Base-by-base conservation (phyloP, 2,329 filamentous ascomycete species). In the Beauveria bassiana region DNA sequence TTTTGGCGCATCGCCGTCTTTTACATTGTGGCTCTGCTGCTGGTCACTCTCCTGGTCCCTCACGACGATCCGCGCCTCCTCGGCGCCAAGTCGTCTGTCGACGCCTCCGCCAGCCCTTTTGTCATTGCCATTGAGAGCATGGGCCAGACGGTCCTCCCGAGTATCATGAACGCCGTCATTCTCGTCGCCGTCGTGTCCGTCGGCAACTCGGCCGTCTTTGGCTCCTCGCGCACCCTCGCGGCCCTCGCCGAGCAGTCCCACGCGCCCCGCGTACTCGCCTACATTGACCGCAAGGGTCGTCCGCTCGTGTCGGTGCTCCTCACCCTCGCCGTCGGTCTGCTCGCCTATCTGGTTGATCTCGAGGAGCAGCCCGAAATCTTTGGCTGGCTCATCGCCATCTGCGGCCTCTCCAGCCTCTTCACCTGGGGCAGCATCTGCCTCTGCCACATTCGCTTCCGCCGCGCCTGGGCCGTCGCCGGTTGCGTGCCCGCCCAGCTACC, bases 361-460 rank as follows among this genome's bases (percentile, higher is more conserved):
- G 70, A 71, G 5, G 70, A 77, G 3, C 69, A 72, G 5, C 82
- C 82, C 20, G 72, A 74, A 2, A 79, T 86, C 47, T 86, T 88
- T 65, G 77, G 81, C 68, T 88, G 85, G 85, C 79, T 88, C 7
- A 77, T 83, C 26, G 81, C 85, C 20, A 74, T 87, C 20, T 86
- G 84, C 2, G 84, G 82, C 64, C 78, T 87, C 6, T 79, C 81
- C 18, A 79, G 82, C 54, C 79, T 88, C 63, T 87, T 86, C 71
- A 83, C 84, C 45, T 90, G 87, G 87, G 83, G 80, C 58, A 87
- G 87, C 64, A 91, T 95, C 71, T 93, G 89, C 72, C 76, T 93
- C 5, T 81, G 86, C 6, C 90, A 95, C 73, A 92, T 95, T 69
- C 89, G 90, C 47, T 96, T 95, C 81, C 88, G 91, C 64, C 74